A percentile compares a stretch with the other conserved stretches of the same genome.
Conservation (phyloP, 2,329 filamentous ascomycete species). For the Geosmithia flava region DNA sequence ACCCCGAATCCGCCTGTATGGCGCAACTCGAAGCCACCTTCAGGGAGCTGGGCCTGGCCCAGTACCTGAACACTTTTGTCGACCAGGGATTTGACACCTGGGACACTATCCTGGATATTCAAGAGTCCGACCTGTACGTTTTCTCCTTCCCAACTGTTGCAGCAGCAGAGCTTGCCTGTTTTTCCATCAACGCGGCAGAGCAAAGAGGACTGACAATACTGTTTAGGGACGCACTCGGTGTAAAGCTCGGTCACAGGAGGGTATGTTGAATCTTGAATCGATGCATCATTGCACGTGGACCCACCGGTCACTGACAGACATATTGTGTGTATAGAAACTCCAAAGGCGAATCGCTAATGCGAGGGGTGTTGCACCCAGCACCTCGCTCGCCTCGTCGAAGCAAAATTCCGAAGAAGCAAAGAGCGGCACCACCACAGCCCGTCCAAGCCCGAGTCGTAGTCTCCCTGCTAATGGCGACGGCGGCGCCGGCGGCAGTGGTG, state of each 20-base stretch:
- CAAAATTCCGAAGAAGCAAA: constrained; percentile 41
- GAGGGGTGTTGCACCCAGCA: constrained; percentile 46
- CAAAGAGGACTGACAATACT: constrained; percentile 6
- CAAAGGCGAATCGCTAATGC: constrained; percentile 70
- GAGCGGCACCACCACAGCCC: constrained; percentile 32
- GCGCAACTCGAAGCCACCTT: constrained; percentile 54
- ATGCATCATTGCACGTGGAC: neutral
- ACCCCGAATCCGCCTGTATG: constrained; percentile 16
- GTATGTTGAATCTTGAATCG: constrained; percentile 40
- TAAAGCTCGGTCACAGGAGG: constrained; percentile 71
- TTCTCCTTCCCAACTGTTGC: neutral
- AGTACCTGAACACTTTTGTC: constrained; percentile 62
- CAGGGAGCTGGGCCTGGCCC: constrained; percentile 63
- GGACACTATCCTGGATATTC: constrained; percentile 75
- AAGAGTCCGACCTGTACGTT: constrained; percentile 70
- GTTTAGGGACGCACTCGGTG: constrained; percentile 55
- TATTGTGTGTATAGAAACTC: constrained; percentile 57
- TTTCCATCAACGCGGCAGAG: too few species aligned
- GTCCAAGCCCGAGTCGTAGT: constrained; percentile 32
- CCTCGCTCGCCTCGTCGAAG: constrained; percentile 36
- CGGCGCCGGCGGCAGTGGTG: too few species aligned
- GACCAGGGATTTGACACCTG: constrained; percentile 77
- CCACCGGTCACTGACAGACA: constrained; percentile 3
- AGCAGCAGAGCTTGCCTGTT: neutral
- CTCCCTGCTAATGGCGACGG: constrained; percentile 29